Evolutionary conservation across 768 basidiomycete species (phyloP).

Genomic region (Pisolithus microcarpus): DNA sequence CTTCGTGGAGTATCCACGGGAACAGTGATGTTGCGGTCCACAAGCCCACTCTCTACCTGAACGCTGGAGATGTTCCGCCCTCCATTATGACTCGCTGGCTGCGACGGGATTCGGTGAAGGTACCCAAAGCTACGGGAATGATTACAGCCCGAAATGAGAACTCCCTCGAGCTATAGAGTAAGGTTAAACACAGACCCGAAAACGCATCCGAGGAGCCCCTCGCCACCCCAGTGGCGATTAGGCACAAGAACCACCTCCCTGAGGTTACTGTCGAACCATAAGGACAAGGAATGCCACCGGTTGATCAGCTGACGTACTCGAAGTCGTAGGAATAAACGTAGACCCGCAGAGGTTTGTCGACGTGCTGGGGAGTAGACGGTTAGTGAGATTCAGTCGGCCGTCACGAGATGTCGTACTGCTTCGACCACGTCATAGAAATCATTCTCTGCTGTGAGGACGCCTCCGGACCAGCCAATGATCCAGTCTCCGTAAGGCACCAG

Average conservation of each 20-base stretch:
- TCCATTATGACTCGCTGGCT: slow-evolving; percentile 51
- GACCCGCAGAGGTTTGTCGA: slow-evolving; percentile 87
- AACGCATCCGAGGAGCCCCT: slow-evolving; percentile 89
- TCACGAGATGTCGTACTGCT: slow-evolving; percentile 47
- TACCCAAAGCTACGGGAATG: slow-evolving; percentile 64
- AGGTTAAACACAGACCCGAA: slow-evolving; percentile 63
- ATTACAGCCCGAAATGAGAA: neutral
- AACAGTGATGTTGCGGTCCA: slow-evolving; percentile 63
- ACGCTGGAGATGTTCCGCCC: slow-evolving; percentile 54
- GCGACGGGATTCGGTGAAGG: slow-evolving; percentile 86
- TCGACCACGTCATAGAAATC: slow-evolving; percentile 97
- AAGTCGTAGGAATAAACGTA: slow-evolving; percentile 98
- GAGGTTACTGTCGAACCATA: slow-evolving; percentile 53
- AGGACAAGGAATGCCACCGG: slow-evolving; percentile 3
- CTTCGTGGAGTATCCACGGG: slow-evolving; percentile 49
- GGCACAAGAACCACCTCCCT: slow-evolving; percentile 92
- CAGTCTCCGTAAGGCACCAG: slow-evolving; percentile 85
- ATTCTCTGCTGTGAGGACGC: slow-evolving; percentile 81
- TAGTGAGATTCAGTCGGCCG: slow-evolving; percentile 1
- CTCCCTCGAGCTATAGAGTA: slow-evolving; percentile 1
- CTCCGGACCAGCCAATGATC: slow-evolving; percentile 90
- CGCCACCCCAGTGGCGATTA: slow-evolving; percentile 96
- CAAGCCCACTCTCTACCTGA: slow-evolving; percentile 44
- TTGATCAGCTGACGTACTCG: slow-evolving; percentile 52
- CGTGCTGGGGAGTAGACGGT: slow-evolving; percentile 49